Percentiles rank a stretch among this genome's conserved stretches.
Conservation (phyloP, 331 rosid species). For the Rhamnella rubrinervis region DNA sequence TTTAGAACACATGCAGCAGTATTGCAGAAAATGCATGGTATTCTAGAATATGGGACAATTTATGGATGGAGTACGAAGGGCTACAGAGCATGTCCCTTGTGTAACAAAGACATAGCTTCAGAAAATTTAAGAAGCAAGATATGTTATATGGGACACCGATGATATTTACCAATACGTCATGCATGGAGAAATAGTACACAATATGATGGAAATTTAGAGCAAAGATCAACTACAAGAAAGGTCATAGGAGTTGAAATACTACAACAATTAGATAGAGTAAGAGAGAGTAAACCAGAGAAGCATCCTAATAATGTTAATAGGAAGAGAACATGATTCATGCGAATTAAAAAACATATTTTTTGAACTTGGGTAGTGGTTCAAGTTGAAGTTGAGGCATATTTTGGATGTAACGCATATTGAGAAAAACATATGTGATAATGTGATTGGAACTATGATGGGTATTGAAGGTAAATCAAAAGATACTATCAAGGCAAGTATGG, state of each 20-base stretch:
- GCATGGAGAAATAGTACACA: neutral
- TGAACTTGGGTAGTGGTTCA: too few species aligned
- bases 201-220: neutral
- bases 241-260: neutral
- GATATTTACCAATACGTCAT: neutral
- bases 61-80: neutral
- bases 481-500: neutral
- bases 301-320: neutral
- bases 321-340: neutral
- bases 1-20: neutral
- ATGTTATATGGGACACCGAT: conserved; percentile 1
- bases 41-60: neutral
- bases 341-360: neutral
- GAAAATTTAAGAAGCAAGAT: too few species aligned
- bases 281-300: neutral
- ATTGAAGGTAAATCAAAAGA: neutral
- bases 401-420: neutral
- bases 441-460: neutral
- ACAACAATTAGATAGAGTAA: neutral
- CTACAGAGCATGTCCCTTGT: neutral
- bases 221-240: too few species aligned
- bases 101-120: conserved; percentile 5
- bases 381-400: too few species aligned
- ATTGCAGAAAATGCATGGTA: conserved; percentile 2
- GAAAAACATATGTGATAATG: neutral